Evolutionary conservation across 805 yeast genomes (phyloP).

Genomic region (Clavispora asparagi): DNA sequence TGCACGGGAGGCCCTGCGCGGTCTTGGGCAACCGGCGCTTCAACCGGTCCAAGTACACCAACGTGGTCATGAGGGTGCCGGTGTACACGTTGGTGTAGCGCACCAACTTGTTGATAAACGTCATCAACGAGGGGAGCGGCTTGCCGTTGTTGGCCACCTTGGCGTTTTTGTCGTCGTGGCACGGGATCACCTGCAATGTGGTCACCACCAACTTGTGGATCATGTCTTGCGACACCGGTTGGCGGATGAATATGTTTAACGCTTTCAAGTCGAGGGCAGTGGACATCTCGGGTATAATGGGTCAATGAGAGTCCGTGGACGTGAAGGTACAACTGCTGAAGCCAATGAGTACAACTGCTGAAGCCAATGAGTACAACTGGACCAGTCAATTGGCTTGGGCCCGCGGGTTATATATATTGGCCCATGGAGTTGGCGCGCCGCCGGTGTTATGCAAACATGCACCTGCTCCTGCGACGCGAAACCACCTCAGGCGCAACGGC

Average conservation of each 20-base stretch:
- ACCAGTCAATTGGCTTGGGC: background rate
- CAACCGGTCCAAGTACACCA: constrained; percentile 61
- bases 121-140: constrained; percentile 64
- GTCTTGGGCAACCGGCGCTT: constrained; percentile 59
- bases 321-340: no score
- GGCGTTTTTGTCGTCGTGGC: constrained; percentile 39
- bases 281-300: no score
- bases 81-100: constrained; percentile 76
- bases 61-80: constrained; percentile 69
- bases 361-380: background rate
- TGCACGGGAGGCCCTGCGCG: constrained; percentile 74
- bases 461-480: constrained; percentile 1
- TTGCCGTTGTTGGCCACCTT: constrained; percentile 25
- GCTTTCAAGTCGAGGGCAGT: constrained; percentile 42
- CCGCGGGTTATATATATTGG: background rate
- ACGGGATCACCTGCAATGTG: constrained; percentile 64
- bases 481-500: background rate
- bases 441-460: background rate
- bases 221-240: constrained; percentile 74
- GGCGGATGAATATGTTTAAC: constrained; percentile 49
- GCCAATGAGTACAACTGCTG: no score
- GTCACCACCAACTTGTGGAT: constrained; percentile 61
- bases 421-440: background rate
- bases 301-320: no score
- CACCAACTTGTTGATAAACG: constrained; percentile 66